Evolutionary conservation across 1,284 basidiomycete species (phyloP).

Genomic region (Cryptococcus sp.): DNA sequence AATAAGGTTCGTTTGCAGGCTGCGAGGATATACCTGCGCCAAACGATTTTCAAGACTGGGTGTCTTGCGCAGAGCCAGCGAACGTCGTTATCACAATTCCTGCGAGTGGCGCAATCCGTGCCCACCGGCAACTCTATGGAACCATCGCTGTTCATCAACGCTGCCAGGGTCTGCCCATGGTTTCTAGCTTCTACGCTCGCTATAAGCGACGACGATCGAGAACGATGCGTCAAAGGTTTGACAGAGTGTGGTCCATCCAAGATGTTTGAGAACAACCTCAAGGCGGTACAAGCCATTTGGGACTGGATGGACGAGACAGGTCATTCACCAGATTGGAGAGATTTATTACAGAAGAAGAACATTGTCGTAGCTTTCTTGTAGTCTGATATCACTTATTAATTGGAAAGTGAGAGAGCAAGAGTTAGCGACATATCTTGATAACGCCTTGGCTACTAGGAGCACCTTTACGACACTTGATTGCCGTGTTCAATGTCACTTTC

Average conservation of each 20-base stretch:
- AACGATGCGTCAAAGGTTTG: background rate
- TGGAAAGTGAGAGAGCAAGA: no score
- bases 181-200: conserved; percentile 1
- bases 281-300: background rate
- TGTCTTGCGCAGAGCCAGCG: background rate
- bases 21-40: background rate
- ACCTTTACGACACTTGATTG: no score
- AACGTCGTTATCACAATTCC: background rate
- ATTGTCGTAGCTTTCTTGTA: no score
- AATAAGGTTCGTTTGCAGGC: background rate
- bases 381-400: no score
- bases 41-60: background rate
- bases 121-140: background rate
- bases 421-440: no score
- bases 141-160: background rate
- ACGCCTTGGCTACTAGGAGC: no score
- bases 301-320: conserved; percentile 2
- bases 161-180: background rate
- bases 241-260: background rate
- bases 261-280: background rate
- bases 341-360: background rate
- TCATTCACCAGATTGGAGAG: background rate
- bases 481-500: no score
- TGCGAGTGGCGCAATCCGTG: background rate
- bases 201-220: background rate